A percentile compares a stretch with the other conserved stretches of the same genome.
phyloP scores from a whole-genome alignment of 495 filamentous ascomycete genomes.

The Lasiosphaeriaceae sp. region DNA sequence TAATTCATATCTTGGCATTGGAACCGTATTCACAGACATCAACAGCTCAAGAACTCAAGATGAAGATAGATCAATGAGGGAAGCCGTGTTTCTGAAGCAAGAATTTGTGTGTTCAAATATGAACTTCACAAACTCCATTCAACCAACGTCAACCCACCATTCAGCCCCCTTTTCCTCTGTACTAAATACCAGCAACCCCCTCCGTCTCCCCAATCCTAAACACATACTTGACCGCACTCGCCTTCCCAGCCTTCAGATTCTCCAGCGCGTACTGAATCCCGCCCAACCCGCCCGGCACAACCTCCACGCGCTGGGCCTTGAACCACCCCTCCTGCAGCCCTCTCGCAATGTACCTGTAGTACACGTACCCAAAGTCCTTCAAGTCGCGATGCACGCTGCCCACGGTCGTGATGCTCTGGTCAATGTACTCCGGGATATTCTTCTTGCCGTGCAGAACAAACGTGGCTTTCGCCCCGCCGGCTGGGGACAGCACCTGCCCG shows the following conservation, averaged over 20 bases:
- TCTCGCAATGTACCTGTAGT: conserved; percentile 49
- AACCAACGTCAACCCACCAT: not conserved
- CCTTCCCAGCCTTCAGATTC: conserved; percentile 59
- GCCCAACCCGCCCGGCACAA: conserved; percentile 56
- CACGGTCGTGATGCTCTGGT: conserved; percentile 39
- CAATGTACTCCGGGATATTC: conserved; percentile 30
- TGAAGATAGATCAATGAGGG: too few relatives aligned
- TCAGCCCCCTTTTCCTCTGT: not conserved
- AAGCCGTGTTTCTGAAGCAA: too few relatives aligned
- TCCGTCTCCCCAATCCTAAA: conserved; percentile 63
- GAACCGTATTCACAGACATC: too few relatives aligned
- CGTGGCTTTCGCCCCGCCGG: conserved; percentile 44
- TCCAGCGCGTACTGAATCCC: conserved; percentile 54
- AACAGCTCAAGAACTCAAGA: too few relatives aligned
- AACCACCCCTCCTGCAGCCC: conserved; percentile 59
- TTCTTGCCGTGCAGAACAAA: conserved; percentile 47
- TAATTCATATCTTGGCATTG: not conserved
- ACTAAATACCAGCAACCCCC: conserved; percentile 20
- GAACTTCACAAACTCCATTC: too few relatives aligned
- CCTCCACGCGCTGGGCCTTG: conserved; percentile 55
- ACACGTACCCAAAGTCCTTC: conserved; percentile 57
- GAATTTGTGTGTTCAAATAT: too few relatives aligned
- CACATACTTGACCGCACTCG: conserved; percentile 65
- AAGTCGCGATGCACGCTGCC: conserved; percentile 47
- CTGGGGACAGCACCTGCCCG: conserved; percentile 38